These are phyloP conservation scores for Camellia oleifera DNA, from an alignment of 179 eudicot species.

Conservation along the genomic window DNA sequence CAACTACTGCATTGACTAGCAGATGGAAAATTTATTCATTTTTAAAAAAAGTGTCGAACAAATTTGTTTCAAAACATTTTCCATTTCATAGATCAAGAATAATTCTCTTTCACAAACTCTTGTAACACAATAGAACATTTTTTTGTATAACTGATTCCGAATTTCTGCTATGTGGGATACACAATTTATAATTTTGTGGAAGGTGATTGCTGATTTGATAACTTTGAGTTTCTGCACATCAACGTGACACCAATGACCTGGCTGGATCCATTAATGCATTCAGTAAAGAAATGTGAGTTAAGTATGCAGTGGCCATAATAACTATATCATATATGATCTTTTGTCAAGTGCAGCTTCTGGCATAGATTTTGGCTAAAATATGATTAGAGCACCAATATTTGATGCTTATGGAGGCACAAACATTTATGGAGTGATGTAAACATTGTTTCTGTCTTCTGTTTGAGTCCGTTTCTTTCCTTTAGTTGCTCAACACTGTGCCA, in stretches of 20 bases:
- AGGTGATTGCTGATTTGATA: not conserved
- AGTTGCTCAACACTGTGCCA: not conserved
- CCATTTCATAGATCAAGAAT: not conserved
- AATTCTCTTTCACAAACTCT: not conserved
- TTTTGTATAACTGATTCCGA: not conserved
- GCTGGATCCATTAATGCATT: not conserved
- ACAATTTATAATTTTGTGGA: not conserved
- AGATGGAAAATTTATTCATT: not conserved
- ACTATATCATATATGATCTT: not conserved
- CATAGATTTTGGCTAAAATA: not conserved
- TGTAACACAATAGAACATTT: not conserved
- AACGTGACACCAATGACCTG: not conserved
- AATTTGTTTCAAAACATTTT: not conserved
- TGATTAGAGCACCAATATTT: not conserved
- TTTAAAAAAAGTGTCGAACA: not conserved
- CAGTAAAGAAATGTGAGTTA: not conserved
- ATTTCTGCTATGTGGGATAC: not conserved
- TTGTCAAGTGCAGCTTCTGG: not conserved
- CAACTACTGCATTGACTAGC: not conserved
- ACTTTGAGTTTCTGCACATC: constrained; percentile 5
- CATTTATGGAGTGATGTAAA: not conserved
- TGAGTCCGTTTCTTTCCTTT: constrained; percentile 1
- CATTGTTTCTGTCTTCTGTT: not conserved
- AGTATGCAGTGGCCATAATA: not conserved
- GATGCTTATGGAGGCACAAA: constrained; percentile 6